These are phyloP conservation scores for Nannochloris sp. DNA, from an alignment of 139 green algal species.

Conservation along the genomic window DNA sequence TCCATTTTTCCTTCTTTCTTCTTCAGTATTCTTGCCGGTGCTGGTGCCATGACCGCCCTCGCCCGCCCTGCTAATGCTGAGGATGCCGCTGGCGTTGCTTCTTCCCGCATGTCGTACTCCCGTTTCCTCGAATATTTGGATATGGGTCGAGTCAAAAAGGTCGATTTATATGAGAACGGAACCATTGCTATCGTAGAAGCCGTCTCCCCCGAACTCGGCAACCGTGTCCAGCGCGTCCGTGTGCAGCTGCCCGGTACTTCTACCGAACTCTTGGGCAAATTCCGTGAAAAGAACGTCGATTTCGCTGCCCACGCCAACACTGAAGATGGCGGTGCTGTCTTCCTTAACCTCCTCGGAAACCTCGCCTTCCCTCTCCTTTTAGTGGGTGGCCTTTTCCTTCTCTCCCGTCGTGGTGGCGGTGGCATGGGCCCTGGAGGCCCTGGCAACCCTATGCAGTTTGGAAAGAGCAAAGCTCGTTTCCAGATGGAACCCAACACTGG, in stretches of 20 bases:
- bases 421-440: conserved; percentile 75
- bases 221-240: conserved; percentile 96
- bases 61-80: conserved; percentile 30
- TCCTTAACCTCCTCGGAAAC: conserved; percentile 93
- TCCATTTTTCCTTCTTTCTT: not conserved
- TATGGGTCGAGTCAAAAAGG: conserved; percentile 99
- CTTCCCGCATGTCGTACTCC: conserved; percentile 98
- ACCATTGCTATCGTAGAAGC: conserved; percentile 99
- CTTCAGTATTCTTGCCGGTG: conserved; percentile 28
- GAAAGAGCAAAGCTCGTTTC: conserved; percentile 96
- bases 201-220: conserved; percentile 97
- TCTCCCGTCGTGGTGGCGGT: conserved; percentile 69
- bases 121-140: conserved; percentile 99
- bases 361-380: conserved; percentile 98
- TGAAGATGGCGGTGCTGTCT: conserved; percentile 90
- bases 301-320: conserved; percentile 94
- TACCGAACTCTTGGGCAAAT: conserved; percentile 90
- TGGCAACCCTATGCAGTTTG: conserved; percentile 94
- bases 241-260: conserved; percentile 94
- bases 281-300: conserved; percentile 98
- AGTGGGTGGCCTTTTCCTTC: conserved; percentile 98
- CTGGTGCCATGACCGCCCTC: conserved; percentile 6
- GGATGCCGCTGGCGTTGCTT: conserved; percentile 70
- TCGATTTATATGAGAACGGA: conserved; percentile 98
- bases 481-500: conserved; percentile 99